Evolutionary conservation across 2,329 filamentous ascomycete species (phyloP), one percentile per base, ranked within the genome.

Genomic region (Teratosphaeria nubilosa): DNA sequence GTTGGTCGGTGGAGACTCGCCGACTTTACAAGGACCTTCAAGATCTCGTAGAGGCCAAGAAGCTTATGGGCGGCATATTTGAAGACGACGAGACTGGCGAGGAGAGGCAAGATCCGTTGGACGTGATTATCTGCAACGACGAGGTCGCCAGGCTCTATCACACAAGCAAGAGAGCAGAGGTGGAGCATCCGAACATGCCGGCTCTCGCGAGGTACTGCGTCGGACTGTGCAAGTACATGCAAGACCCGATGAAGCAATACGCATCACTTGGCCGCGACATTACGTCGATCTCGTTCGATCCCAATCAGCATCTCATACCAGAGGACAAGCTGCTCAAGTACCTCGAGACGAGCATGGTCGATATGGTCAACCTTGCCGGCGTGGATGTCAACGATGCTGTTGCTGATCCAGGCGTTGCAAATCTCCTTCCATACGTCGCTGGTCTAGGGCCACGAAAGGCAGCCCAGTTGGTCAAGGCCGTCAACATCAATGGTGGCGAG

Each of bases 81-180:
- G 86, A 91, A 55, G 89, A 96, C 1, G 88, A 92, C n/a, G 89
- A 96, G 0, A 88, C 94, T 20, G 88, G 94, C 24, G 84, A 83
- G 30, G 84, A 61, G 87, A 88, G 62, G 82, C 86, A 58, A 88
- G 91, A 96, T 68, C 83, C 84, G 11, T 79, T 99, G 31, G 92
- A 97, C 59, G 87, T 97, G 10, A 80, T 97, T 31, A 84, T 96
- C 57, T 88, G 96, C 62, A 96, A 97, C 66, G 94, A 99, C 67
- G 94, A 99, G 75, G 91, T 96, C 54, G 94, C 94, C n/a, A 85
- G 94, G 51, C 82, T 97, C 3, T 99, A 96, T 76, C 91, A 96
- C 74, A 90, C 91, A 67, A 96, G 91, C 70, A 83, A 86, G 14
- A 85, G 91, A 50, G 91, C 88, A 11, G 78, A 82, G 54, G 77